Conservation (phyloP, 1,284 basidiomycete species). For the Ustilago trichophora region DNA sequence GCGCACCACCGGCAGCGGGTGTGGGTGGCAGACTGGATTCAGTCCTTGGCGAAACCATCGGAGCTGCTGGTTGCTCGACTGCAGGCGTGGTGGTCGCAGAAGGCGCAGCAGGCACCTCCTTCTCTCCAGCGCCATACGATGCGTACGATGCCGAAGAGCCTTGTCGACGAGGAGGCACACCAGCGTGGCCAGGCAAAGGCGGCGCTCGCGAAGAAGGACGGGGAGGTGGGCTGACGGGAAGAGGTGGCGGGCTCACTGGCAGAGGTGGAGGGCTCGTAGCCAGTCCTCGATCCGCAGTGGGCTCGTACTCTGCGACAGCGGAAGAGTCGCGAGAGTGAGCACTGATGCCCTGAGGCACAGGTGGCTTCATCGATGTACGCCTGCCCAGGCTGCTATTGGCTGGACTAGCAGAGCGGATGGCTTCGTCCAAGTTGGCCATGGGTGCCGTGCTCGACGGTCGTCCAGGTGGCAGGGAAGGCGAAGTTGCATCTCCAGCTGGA, state of each 20-base stretch:
- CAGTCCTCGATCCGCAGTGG: conserved; percentile 58
- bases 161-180: conserved; percentile 71
- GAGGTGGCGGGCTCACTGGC: conserved; percentile 39
- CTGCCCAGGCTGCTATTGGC: conserved; percentile 28
- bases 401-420: conserved; percentile 34
- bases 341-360: conserved; percentile 28
- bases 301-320: conserved; percentile 18
- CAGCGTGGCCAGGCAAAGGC: conserved; percentile 86
- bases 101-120: conserved; percentile 31
- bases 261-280: conserved; percentile 67
- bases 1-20: conserved; percentile 1
- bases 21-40: conserved; percentile 15
- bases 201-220: conserved; percentile 80
- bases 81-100: conserved; percentile 9
- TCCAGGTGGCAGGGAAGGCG: conserved; percentile 27
- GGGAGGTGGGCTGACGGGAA: conserved; percentile 68
- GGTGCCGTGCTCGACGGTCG: conserved; percentile 39
- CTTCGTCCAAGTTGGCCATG: conserved; percentile 33
- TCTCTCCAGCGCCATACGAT: too few species aligned
- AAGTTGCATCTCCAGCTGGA: conserved; percentile 13
- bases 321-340: conserved; percentile 34
- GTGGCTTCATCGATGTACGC: conserved; percentile 33
- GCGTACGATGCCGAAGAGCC: conserved; percentile 31
- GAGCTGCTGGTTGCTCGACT: conserved; percentile 8
- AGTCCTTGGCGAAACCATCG: conserved; percentile 1